Percentiles rank a stretch among this genome's conserved stretches.
These are phyloP conservation scores for Fusarium odoratissimum DNA, from an alignment of 2,329 filamentous ascomycete species.

Conservation along the genomic window DNA sequence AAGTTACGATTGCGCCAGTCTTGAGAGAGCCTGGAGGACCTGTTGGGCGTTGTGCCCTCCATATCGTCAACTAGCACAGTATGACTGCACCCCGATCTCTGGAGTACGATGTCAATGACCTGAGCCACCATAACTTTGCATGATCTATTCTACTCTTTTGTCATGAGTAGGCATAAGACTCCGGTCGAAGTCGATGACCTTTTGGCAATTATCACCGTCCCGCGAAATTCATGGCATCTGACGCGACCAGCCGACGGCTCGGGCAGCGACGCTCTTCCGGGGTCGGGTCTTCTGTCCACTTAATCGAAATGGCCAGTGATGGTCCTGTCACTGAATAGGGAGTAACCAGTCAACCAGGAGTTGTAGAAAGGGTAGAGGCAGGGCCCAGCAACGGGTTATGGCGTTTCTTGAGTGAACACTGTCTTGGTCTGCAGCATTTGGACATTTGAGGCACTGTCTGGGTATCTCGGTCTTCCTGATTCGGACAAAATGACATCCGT, in stretches of 20 bases:
- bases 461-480: neutral
- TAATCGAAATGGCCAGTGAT: conserved; percentile 11
- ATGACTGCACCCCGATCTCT: conserved; percentile 1
- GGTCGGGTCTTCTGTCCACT: conserved; percentile 9
- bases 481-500: conserved; percentile 17
- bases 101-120: neutral
- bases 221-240: conserved; percentile 28
- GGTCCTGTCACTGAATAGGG: neutral
- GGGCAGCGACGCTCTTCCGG: conserved; percentile 23
- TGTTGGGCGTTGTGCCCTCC: neutral
- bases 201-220: conserved; percentile 16
- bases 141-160: neutral
- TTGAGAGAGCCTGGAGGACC: conserved; percentile 18
- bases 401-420: conserved; percentile 32
- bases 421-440: conserved; percentile 20
- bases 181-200: conserved; percentile 10
- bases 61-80: conserved; percentile 2
- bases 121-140: neutral
- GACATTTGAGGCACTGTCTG: conserved; percentile 24
- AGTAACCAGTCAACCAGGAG: neutral
- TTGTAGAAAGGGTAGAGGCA: conserved; percentile 5
- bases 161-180: neutral
- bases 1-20: conserved; percentile 9
- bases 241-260: conserved; percentile 39
- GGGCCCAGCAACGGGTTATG: conserved; percentile 15